phyloP scores from a whole-genome alignment of 805 yeast genomes.

The Saccharomyces kudriavzevii region DNA sequence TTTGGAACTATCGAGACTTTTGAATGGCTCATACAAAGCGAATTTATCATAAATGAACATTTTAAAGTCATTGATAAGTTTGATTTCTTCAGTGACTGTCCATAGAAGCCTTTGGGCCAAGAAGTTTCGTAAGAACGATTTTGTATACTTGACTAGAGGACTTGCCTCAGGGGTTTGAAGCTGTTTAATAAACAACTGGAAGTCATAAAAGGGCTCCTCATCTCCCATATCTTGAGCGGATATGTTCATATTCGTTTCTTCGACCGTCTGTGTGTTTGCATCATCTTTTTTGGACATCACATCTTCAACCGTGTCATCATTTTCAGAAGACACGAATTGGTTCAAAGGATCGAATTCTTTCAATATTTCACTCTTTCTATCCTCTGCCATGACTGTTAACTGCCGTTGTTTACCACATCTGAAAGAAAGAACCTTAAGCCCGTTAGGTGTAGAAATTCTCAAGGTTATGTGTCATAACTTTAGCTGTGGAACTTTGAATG shows the following conservation, averaged over 20 bases:
- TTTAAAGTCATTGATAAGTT: slow-evolving; percentile 71
- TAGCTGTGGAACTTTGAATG: background rate
- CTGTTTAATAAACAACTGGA: slow-evolving; percentile 67
- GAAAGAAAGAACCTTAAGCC: background rate
- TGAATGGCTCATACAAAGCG: slow-evolving; percentile 61
- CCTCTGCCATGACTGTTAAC: background rate
- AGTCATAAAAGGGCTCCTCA: slow-evolving; percentile 51
- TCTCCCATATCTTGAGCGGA: slow-evolving; percentile 7
- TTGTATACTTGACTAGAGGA: slow-evolving; percentile 78
- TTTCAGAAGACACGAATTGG: background rate
- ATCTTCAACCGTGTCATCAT: background rate
- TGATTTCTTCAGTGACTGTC: slow-evolving; percentile 69
- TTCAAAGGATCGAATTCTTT: slow-evolving; percentile 10
- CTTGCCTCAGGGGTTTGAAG: slow-evolving; percentile 72
- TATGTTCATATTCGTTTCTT: background rate
- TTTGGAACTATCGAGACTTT: slow-evolving; percentile 48
- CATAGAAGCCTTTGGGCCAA: slow-evolving; percentile 47
- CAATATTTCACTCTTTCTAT: slow-evolving; percentile 2
- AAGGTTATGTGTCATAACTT: background rate
- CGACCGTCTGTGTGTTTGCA: background rate
- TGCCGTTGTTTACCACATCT: background rate
- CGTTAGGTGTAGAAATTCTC: background rate
- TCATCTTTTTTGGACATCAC: background rate
- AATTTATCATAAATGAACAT: slow-evolving; percentile 60
- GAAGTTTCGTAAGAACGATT: slow-evolving; percentile 76